Base-by-base conservation (phyloP, 2,329 filamentous ascomycete genomes). In the Apiospora rasikravindrae region DNA sequence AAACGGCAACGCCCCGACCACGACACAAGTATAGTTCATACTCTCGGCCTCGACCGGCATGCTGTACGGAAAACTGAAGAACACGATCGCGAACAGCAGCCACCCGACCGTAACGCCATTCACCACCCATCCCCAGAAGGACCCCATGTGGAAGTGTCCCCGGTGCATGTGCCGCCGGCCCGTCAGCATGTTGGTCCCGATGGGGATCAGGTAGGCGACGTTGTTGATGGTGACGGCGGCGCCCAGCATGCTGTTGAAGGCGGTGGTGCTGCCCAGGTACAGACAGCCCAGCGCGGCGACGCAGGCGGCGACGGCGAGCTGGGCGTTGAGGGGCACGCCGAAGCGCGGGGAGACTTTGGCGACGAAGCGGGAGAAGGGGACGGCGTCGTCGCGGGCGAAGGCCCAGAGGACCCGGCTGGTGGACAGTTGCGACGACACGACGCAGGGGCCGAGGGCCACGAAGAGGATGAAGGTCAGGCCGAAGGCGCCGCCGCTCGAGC, bases 1-100 rank as follows among this genome's bases (percentile, higher is more conserved):
- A 10, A 84, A 80, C 29, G 53, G 53, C 53, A 61, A 4, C 53
- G 53, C 84, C 1, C 84, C 84, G 6, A 86, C 82, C 16, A 84
- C 83, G 0, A 85, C 83, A 67, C 85, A 86, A 1, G 85, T 86
- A 73, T 86, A 86, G 72, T 86, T 86, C 85, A 87, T 86, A 71
- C 85, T 86, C 37, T 74, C 72, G 1, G 75, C 76, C 44, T 75
- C 76, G 11, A 84, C 83, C 0, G 83, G 83, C 77, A 79, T 81
- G 53, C 79, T 76, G 70, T 83, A 85, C 0, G 84, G 84, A 75
- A 86, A 85, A 0, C 81, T 83, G 76, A 84, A 85, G 76, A 86
- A 84, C 1, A 85, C 77, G 37, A 85, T 82, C 5, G 83, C 83
- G 67, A 85, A 84, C 0, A 77, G 71, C 10, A 84, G 77, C 82